Evolutionary conservation across 305 asterid genomes (phyloP).

Genomic region (Solanum chacoense): DNA sequence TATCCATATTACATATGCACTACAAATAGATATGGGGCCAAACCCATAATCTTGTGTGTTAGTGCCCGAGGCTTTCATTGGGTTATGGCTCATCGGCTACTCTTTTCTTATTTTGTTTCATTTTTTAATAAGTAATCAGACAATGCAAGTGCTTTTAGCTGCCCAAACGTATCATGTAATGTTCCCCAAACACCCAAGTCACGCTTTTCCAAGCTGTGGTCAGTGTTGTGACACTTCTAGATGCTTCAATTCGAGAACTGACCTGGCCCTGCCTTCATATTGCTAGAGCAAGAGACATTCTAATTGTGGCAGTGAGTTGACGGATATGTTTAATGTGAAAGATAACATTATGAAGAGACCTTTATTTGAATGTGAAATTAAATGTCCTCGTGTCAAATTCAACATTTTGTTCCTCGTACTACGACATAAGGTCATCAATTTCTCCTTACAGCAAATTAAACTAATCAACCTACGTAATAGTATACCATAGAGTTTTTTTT

Average conservation of each 20-base stretch:
- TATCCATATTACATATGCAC: neutral
- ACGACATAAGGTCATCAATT: neutral
- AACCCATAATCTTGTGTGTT: neutral
- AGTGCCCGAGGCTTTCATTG: neutral
- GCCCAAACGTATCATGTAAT: neutral
- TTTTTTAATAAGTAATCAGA: neutral
- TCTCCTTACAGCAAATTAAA: neutral
- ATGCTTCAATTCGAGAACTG: neutral
- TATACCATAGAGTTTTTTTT: neutral
- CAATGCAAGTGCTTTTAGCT: neutral
- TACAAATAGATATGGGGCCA: neutral
- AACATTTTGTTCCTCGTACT: neutral
- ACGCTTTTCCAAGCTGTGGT: neutral
- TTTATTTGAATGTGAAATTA: neutral
- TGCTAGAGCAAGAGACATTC: neutral
- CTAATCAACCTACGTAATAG: neutral
- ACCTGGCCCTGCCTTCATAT: neutral
- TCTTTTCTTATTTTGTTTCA: neutral
- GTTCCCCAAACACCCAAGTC: neutral
- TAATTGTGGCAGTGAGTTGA: neutral
- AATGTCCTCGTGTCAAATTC: neutral
- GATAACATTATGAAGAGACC: neutral
- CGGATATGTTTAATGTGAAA: neutral
- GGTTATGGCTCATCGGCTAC: neutral
- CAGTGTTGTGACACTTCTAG: neutral